A percentile compares a stretch with the other conserved stretches of the same genome.
Conservation (phyloP, 2,329 filamentous ascomycete genomes). For the Ilyonectria mors-panacis region DNA sequence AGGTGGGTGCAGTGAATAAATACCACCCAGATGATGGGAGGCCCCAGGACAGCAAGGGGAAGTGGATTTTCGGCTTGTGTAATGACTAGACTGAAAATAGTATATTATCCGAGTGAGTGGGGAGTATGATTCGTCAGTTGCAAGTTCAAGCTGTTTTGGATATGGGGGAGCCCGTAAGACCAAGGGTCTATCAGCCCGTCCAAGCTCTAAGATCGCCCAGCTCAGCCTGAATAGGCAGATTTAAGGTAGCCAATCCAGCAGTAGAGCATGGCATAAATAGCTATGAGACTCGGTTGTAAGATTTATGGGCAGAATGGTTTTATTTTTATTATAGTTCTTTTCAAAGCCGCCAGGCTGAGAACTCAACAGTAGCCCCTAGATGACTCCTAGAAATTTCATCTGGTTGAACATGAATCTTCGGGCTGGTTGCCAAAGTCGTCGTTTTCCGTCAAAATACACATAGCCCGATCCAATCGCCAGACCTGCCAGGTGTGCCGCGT, state of each 20-base stretch:
- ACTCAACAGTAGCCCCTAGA: neutral
- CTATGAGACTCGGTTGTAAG: no score
- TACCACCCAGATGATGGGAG: neutral
- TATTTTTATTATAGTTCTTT: no score
- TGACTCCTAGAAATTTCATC: slow-evolving; percentile 7
- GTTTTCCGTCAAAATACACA: slow-evolving; percentile 15
- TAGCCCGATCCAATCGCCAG: slow-evolving; percentile 14
- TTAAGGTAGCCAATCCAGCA: neutral
- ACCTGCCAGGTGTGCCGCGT: slow-evolving; percentile 12
- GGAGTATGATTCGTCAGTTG: neutral
- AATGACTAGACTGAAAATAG: neutral
- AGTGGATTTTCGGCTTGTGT: neutral
- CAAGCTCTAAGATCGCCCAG: neutral
- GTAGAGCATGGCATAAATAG: neutral
- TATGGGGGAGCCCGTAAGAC: neutral
- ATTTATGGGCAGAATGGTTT: no score
- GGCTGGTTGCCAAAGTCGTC: slow-evolving; percentile 13
- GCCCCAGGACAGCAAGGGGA: neutral
- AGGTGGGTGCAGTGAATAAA: neutral
- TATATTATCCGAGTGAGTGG: neutral
- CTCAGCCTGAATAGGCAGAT: neutral
- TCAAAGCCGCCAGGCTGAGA: no score
- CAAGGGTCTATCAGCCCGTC: neutral
- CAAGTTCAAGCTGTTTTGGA: neutral
- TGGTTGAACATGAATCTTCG: slow-evolving; percentile 6